These are phyloP conservation scores for Fusarium brevicatenulatum DNA, from an alignment of 2,329 filamentous ascomycete genomes.

Conservation along the genomic window DNA sequence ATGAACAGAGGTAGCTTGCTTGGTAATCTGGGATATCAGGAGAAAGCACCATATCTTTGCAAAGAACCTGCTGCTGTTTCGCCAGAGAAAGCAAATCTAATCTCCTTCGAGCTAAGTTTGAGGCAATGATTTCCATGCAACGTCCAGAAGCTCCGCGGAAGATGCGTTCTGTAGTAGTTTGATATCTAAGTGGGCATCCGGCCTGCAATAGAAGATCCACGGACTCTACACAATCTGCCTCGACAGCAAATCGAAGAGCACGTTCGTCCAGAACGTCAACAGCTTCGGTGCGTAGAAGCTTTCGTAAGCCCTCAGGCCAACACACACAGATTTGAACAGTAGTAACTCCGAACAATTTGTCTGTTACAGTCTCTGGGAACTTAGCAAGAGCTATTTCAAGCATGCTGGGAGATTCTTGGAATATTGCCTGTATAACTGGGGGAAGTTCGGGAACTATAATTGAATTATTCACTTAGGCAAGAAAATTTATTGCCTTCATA, in stretches of 20 bases:
- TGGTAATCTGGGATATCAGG: rapidly evolving
- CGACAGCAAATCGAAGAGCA: rapidly evolving
- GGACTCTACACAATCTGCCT: rapidly evolving
- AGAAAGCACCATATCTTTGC: rapidly evolving
- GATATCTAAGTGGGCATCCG: not conserved
- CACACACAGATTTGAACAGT: rapidly evolving
- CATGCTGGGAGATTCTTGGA: too few relatives aligned
- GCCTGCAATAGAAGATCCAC: not conserved
- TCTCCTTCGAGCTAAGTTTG: not conserved
- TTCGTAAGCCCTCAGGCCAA: not conserved
- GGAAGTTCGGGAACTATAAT: too few relatives aligned
- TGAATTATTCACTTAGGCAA: too few relatives aligned
- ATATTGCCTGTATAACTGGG: too few relatives aligned
- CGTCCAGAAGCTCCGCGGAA: rapidly evolving
- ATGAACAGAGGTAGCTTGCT: not conserved
- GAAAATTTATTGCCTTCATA: too few relatives aligned
- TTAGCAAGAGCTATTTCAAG: too few relatives aligned
- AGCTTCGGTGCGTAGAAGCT: rapidly evolving
- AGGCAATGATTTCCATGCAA: not conserved
- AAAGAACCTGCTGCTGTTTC: rapidly evolving
- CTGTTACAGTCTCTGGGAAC: too few relatives aligned
- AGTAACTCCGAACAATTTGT: too few relatives aligned
- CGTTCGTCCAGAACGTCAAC: rapidly evolving
- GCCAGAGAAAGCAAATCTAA: rapidly evolving
- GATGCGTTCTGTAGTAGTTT: rapidly evolving